Conservation (phyloP, 192 early-diverging fungal genomes). For the Podila horticola region DNA sequence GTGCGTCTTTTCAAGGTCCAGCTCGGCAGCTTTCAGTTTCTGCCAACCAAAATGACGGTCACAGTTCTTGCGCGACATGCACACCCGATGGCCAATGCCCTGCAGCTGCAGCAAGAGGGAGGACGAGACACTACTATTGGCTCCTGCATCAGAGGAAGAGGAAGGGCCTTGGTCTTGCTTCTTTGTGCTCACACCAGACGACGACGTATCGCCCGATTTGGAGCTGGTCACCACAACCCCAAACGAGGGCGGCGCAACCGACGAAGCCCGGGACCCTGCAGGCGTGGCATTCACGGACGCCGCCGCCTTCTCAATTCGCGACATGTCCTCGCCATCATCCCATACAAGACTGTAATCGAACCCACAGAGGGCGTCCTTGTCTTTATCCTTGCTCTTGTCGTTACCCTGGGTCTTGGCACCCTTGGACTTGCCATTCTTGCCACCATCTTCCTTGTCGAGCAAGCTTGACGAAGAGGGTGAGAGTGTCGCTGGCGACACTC, state of each 20-base stretch:
- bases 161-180: conserved; percentile 16
- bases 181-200: conserved; percentile 21
- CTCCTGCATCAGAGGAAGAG: not conserved
- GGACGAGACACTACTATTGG: not conserved
- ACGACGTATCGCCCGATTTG: conserved; percentile 20
- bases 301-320: conserved; percentile 15
- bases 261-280: conserved; percentile 32
- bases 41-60: conserved; percentile 62
- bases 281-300: conserved; percentile 18
- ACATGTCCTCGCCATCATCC: conserved; percentile 47
- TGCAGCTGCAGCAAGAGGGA: conserved; percentile 7
- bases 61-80: conserved; percentile 52
- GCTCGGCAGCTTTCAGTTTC: conserved; percentile 49
- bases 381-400: conserved; percentile 21
- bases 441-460: conserved; percentile 5
- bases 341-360: conserved; percentile 59
- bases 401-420: conserved; percentile 13
- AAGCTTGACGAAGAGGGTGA: not conserved
- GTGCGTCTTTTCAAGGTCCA: conserved; percentile 54
- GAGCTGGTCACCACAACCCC: conserved; percentile 25
- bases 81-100: conserved; percentile 38
- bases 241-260: conserved; percentile 29
- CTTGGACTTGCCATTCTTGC: conserved; percentile 21
- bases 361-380: conserved; percentile 53
- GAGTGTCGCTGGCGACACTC: not conserved